phyloP scores from a whole-genome alignment of 106 monocot species.

The Allium cepa region DNA sequence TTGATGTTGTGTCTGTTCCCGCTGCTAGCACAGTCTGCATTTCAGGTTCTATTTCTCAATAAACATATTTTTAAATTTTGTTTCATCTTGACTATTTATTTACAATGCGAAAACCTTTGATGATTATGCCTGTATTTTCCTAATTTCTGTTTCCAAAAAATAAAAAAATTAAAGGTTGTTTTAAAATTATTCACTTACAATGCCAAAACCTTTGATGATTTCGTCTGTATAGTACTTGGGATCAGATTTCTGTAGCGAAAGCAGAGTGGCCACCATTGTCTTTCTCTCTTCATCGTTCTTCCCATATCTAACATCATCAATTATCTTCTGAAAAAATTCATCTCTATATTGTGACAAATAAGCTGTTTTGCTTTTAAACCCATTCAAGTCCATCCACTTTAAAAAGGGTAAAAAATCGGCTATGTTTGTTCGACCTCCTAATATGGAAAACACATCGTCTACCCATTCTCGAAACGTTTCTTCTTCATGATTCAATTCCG shows the following conservation, averaged over 20 bases:
- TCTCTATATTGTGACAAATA: constrained; percentile 7
- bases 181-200: constrained; percentile 12
- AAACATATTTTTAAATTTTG: no score
- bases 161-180: not conserved
- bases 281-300: not conserved
- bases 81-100: no score
- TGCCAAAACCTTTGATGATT: constrained; percentile 28
- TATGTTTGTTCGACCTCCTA: not conserved
- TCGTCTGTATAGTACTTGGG: constrained; percentile 32
- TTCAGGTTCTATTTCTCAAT: no score
- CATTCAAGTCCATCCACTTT: not conserved
- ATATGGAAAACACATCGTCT: not conserved
- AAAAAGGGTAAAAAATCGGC: constrained; percentile 7
- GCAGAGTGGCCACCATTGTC: constrained; percentile 14
- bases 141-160: not conserved
- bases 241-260: constrained; percentile 12
- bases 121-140: no score
- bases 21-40: constrained; percentile 12
- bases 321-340: constrained; percentile 4
- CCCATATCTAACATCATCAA: constrained; percentile 1
- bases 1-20: constrained; percentile 19
- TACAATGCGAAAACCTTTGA: no score
- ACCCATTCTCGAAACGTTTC: not conserved
- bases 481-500: not conserved
- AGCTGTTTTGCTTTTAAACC: not conserved